A percentile compares a stretch with the other conserved stretches of the same genome.
Evolutionary conservation across 805 yeast genomes (phyloP).

Genomic region (Kuraishia borneana): DNA sequence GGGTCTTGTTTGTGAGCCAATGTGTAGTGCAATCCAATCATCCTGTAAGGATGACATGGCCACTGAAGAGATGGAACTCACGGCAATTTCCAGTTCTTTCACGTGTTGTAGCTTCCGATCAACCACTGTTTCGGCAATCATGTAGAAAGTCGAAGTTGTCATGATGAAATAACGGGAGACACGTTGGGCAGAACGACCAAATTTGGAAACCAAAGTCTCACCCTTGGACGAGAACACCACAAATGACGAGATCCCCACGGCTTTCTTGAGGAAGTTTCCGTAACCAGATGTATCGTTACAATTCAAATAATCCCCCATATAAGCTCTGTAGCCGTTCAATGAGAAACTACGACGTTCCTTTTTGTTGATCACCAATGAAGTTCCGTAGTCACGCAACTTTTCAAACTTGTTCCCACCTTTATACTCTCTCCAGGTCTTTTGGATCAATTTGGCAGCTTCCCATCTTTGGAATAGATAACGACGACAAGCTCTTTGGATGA

Average conservation of each 20-base stretch:
- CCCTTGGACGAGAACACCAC: slow-evolving; percentile 77
- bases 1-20: slow-evolving; percentile 46
- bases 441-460: slow-evolving; percentile 77
- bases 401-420: slow-evolving; percentile 75
- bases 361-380: slow-evolving; percentile 52
- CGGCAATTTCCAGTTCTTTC: slow-evolving; percentile 53
- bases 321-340: slow-evolving; percentile 77
- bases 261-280: slow-evolving; percentile 66
- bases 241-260: slow-evolving; percentile 56
- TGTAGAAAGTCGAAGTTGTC: slow-evolving; percentile 49
- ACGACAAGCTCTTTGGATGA: slow-evolving; percentile 96
- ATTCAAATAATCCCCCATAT: slow-evolving; percentile 87
- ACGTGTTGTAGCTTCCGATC: slow-evolving; percentile 42
- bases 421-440: slow-evolving; percentile 72
- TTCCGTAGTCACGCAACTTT: slow-evolving; percentile 79
- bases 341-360: slow-evolving; percentile 89
- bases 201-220: slow-evolving; percentile 71
- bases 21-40: slow-evolving; percentile 78
- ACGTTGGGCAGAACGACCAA: slow-evolving; percentile 85
- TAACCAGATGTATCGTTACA: slow-evolving; percentile 62
- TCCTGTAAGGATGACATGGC: slow-evolving; percentile 73
- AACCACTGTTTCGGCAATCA: slow-evolving; percentile 63
- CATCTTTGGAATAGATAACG: slow-evolving; percentile 67
- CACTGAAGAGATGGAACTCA: slow-evolving; percentile 47
- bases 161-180: slow-evolving; percentile 63